These are phyloP conservation scores for Mercurialis annua DNA, from an alignment of 345 rosid species.

Conservation along the genomic window DNA sequence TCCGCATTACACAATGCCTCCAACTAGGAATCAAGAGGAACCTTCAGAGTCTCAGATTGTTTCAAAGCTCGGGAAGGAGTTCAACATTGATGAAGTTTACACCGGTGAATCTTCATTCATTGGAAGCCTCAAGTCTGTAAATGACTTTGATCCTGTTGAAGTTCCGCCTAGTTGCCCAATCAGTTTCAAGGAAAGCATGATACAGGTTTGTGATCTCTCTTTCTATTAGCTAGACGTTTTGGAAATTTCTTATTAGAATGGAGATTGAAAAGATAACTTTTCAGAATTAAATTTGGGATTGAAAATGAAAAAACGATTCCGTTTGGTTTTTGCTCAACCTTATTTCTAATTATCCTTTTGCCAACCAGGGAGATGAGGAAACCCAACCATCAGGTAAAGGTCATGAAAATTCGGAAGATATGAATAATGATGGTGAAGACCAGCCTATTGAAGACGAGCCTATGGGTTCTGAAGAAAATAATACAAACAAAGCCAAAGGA, in stretches of 20 bases:
- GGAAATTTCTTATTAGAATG: too few relatives aligned
- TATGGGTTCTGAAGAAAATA: slow-evolving; percentile 39
- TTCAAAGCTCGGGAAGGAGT: slow-evolving; percentile 67
- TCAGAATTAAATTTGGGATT: too few relatives aligned
- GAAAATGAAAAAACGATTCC: too few relatives aligned
- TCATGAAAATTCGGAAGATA: slow-evolving; percentile 22
- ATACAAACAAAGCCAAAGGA: slow-evolving; percentile 31
- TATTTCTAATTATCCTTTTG: background rate
- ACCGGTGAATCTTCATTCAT: slow-evolving; percentile 73
- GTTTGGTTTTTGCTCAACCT: too few relatives aligned
- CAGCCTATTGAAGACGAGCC: slow-evolving; percentile 29
- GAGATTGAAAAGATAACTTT: too few relatives aligned
- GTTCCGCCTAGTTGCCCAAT: slow-evolving; percentile 67
- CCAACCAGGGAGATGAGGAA: slow-evolving; percentile 38
- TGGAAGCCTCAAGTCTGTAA: slow-evolving; percentile 76
- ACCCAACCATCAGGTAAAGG: slow-evolving; percentile 24
- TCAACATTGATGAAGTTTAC: slow-evolving; percentile 81
- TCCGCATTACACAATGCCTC: slow-evolving; percentile 86
- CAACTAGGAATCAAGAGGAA: slow-evolving; percentile 57
- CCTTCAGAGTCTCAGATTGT: slow-evolving; percentile 73
- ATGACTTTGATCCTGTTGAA: slow-evolving; percentile 65
- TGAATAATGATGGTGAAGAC: slow-evolving; percentile 32
- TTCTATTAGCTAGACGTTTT: background rate
- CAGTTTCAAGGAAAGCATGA: slow-evolving; percentile 62
- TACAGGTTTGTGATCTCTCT: slow-evolving; percentile 55